A percentile compares a stretch with the other conserved stretches of the same genome.
These are phyloP conservation scores for Monosporozyma yasuniensis DNA, from an alignment of 805 yeast species.

Conservation along the genomic window DNA sequence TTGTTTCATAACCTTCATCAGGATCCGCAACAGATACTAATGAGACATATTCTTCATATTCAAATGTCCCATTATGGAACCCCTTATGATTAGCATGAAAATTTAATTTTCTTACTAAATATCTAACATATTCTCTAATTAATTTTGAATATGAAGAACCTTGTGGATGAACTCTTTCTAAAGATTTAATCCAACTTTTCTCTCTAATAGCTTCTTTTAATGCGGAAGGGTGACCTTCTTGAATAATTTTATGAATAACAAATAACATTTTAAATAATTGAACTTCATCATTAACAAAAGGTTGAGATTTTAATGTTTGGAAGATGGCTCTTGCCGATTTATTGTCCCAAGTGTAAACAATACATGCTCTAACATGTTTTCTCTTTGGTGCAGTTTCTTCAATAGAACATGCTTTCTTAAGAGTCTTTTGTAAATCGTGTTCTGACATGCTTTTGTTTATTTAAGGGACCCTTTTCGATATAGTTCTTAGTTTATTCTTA, in stretches of 20 bases:
- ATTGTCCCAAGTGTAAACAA: slow-evolving; percentile 94
- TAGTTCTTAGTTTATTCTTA: neutral
- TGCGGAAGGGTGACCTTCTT: slow-evolving; percentile 91
- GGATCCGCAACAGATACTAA: slow-evolving; percentile 84
- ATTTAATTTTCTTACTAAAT: slow-evolving; percentile 60
- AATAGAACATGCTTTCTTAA: slow-evolving; percentile 70
- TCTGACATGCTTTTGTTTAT: slow-evolving; percentile 22
- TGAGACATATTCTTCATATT: slow-evolving; percentile 89
- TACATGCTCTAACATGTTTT: slow-evolving; percentile 92
- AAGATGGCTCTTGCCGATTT: slow-evolving; percentile 77
- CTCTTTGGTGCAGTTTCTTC: slow-evolving; percentile 93
- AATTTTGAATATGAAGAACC: slow-evolving; percentile 53
- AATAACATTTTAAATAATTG: slow-evolving; percentile 82
- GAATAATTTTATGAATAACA: slow-evolving; percentile 83
- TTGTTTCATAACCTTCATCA: slow-evolving; percentile 88
- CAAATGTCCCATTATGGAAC: slow-evolving; percentile 83
- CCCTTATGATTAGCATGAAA: slow-evolving; percentile 82
- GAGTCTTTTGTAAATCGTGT: slow-evolving; percentile 33
- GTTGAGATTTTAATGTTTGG: slow-evolving; percentile 70
- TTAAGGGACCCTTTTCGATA: neutral
- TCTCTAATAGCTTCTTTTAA: slow-evolving; percentile 73
- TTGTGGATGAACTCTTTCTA: slow-evolving; percentile 46
- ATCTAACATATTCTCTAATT: slow-evolving; percentile 67
- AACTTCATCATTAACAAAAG: slow-evolving; percentile 68
- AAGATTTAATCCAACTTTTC: slow-evolving; percentile 65